Evolutionary conservation across 495 filamentous ascomycete species (phyloP).

Genomic region (Neurospora sp.): DNA sequence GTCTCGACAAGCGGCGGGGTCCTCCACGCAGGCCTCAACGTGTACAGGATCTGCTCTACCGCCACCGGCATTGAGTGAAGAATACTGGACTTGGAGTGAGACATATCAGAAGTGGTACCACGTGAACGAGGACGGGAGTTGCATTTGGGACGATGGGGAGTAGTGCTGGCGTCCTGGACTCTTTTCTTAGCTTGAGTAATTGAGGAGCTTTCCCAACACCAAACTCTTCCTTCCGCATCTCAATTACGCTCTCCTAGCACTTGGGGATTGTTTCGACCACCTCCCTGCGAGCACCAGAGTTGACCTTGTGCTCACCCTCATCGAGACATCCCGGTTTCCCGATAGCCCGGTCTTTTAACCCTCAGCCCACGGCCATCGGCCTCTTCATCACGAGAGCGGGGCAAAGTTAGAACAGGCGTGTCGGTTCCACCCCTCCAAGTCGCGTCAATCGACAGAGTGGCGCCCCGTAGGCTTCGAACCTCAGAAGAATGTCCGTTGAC

Average conservation of each 20-base stretch:
- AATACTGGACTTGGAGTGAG: conserved; percentile 3
- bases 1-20: conserved; percentile 2
- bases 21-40: neutral
- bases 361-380: conserved; percentile 1
- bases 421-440: too few relatives aligned
- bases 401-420: too few relatives aligned
- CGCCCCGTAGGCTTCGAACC: too few relatives aligned
- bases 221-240: too few relatives aligned
- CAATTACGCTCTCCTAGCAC: too few relatives aligned
- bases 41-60: conserved; percentile 1
- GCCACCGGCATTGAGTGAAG: neutral
- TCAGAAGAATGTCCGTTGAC: neutral
- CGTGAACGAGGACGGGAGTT: conserved; percentile 1
- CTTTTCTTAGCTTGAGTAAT: too few relatives aligned
- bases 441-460: too few relatives aligned
- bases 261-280: neutral
- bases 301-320: conserved; percentile 2
- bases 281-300: conserved; percentile 2
- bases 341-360: conserved; percentile 1
- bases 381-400: too few relatives aligned
- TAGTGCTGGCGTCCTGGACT: too few relatives aligned
- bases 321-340: conserved; percentile 1
- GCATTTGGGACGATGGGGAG: neutral
- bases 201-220: too few relatives aligned
- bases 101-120: conserved; percentile 1